These are phyloP conservation scores for Xylaria telfairii DNA, from an alignment of 495 filamentous ascomycete genomes.

Conservation along the genomic window DNA sequence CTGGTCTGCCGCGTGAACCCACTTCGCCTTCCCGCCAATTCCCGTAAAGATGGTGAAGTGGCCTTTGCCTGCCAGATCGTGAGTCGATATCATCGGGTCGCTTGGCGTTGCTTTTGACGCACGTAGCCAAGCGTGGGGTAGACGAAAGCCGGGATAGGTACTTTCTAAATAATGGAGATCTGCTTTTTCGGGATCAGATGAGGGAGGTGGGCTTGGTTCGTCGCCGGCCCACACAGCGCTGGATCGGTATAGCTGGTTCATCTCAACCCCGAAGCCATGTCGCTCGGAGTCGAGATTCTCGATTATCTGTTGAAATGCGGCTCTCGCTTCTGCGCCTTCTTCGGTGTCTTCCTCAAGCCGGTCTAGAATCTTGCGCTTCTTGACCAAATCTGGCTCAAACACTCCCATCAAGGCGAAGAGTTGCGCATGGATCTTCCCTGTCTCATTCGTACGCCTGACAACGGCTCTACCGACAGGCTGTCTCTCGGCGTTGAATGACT, in stretches of 20 bases:
- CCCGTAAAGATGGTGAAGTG: conserved; percentile 56
- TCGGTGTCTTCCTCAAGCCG: conserved; percentile 55
- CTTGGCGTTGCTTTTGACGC: conserved; percentile 45
- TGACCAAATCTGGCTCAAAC: conserved; percentile 32
- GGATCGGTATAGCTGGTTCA: conserved; percentile 55
- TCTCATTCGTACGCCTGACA: conserved; percentile 48
- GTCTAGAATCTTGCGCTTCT: conserved; percentile 27
- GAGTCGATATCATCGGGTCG: conserved; percentile 48
- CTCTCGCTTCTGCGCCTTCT: conserved; percentile 54
- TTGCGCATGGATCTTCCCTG: conserved; percentile 40
- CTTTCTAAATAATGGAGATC: conserved; percentile 31
- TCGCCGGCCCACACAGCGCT: conserved; percentile 45
- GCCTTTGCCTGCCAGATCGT: conserved; percentile 59
- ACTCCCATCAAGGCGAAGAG: conserved; percentile 46
- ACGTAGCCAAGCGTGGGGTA: conserved; percentile 61
- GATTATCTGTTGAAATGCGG: conserved; percentile 41
- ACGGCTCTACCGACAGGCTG: conserved; percentile 50
- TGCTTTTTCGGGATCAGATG: conserved; percentile 39
- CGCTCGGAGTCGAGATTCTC: conserved; percentile 20
- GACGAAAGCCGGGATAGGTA: conserved; percentile 58
- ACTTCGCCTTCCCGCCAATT: conserved; percentile 50
- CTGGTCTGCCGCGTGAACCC: conserved; percentile 28
- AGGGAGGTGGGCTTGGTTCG: conserved; percentile 37
- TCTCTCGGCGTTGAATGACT: conserved; percentile 57
- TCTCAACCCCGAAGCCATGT: conserved; percentile 21